Base-by-base conservation (phyloP, 2,329 filamentous ascomycete species). In the Colletotrichum sp. region DNA sequence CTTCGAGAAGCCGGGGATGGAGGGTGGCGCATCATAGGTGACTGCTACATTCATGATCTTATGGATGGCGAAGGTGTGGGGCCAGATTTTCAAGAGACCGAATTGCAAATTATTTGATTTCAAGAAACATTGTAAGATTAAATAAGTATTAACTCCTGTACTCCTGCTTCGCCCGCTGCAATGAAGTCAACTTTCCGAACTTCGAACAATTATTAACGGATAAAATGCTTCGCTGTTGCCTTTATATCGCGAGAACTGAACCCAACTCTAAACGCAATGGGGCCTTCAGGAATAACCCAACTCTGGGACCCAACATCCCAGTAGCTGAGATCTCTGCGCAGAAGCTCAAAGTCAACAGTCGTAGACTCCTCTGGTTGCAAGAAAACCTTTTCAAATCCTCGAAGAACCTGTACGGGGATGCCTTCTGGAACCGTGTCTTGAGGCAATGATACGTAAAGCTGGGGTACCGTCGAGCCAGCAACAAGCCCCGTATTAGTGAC, bases 401-500 rank as follows among this genome's bases (percentile, higher is more conserved):
- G 88, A 18, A 94, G 85, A 79, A 94, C 91, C 55, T 88, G 85
- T 1, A 87, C 83, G 0, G 93, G 93, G 7, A 80, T 82, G 6
- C 80, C 83, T 6, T 75, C 76, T 0, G 77, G 80, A 15, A 76
- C 73, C 4, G 58, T 24, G 21, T 26, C 58, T 8, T 48, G 43
- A 2, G 88, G 87, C 70, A 87, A 83, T 8, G 84, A 83, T 13
- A 90, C 80, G 79, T 89, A 90, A 5, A 94, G 83, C 87, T 95
- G 94, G 0, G 91, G 87, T 0, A 95, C 91, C 73, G 94, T 91
- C 75, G 93, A 92, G 24, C 93, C 93, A 2, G 85, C 82, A 0
- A 92, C 84, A 0, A 79, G 81, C 32, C 94, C 94, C 2, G 88
- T 91, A 85, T 96, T 96, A 72, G 88, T 89, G 48, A 96, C 85